Base-by-base conservation (phyloP, 305 asterid genomes). In the Rubia tinctorum region DNA sequence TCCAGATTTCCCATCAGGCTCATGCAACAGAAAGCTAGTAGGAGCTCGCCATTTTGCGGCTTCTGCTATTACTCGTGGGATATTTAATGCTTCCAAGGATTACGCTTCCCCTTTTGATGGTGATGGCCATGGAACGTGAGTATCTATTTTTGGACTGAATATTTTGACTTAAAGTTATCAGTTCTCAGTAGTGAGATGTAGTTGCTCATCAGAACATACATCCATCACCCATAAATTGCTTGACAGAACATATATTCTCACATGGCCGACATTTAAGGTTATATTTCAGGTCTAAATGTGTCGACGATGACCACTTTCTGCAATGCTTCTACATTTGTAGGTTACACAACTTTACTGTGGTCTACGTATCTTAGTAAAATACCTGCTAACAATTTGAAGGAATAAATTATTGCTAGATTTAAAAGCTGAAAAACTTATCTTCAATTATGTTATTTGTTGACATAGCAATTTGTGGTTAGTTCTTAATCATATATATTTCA, bases 31-130 rank as follows among this genome's bases (percentile, higher is more conserved):
- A 73, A 95, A 95, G 86, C 97, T 95, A 69, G 78, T 95, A 63
- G 99, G 97, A 61, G 99, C 99, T 63, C 97, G 97, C 27, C 99
- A 95, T 87, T 95, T 92, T 75, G 99, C 99, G 3, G 98, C 98
- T 53, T 95, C 99, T 49, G 99, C 98, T 42, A 95, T 95, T 68
- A 95, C 95, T 30, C 86, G 99, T 80, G 99, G 99, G 83, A 93
- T 95, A 73, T 95, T 94, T 77, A 94, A 94, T 82, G 93, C 97
- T 66, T 78, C 95, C 49, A 89, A 94, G 83, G 99, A 94, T 79
- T 92, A 85, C 83, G 98, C 99, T 76, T 95, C 99, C 15, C 99
- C 99, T 1, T 87, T 73, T 81, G 98, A 95, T 78, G 99, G 91
- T 27, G 98, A 93, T 73, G 99, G 98, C 80, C 99, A 95, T 75